Base-by-base conservation (phyloP, 805 yeast genomes). In the Komagataella pastoris region DNA sequence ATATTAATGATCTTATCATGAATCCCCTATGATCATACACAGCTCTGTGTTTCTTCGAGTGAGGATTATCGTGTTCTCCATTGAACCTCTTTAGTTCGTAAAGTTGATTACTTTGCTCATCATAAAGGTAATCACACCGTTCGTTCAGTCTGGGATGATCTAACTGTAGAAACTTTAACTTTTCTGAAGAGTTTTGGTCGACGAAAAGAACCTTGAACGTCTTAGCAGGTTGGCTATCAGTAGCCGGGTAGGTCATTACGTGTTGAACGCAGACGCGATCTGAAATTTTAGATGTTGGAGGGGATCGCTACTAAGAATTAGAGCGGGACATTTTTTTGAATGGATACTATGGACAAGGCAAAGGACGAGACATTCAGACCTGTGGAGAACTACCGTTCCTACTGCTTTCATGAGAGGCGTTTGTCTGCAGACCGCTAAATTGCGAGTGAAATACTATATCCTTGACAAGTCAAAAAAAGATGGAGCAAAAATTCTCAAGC, bases 1-100 rank as follows among this genome's bases (percentile, higher is more conserved):
- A 51, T 2, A 74, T 57, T 21, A 74, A 57, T 1, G 80, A 74
- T 55, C 73, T 75, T 24, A 75, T 67, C 1, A 73, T 67, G 49
- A 61, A 55, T 21, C 64, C 69, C 47, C 57, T 59, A 52, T 51
- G 57, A 18, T 58, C 63, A 1, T 63, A 61, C 7, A 62, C 50
- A 50, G 65, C 57, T 51, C 65, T 59, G 51, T 61, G 61, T 54
- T 60, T 49, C 51, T 61, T 50, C 51, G 60, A 57, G 57, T 64
- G 66, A 19, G 70, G 65, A 53, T 72, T 73, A 45, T 64, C 59
- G 19, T 71, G 70, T 30, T 30, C 40, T 10, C 40, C 40, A 48
- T 65, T 65, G 23, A 72, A 53, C 49, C 61, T 67, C 50, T 69
- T 68, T 17, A 76, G 54, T 49, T 76, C 80, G 53, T 65, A 74